phyloP scores from a whole-genome alignment of 2,329 filamentous ascomycete genomes.

The Talaromyces marneffei region DNA sequence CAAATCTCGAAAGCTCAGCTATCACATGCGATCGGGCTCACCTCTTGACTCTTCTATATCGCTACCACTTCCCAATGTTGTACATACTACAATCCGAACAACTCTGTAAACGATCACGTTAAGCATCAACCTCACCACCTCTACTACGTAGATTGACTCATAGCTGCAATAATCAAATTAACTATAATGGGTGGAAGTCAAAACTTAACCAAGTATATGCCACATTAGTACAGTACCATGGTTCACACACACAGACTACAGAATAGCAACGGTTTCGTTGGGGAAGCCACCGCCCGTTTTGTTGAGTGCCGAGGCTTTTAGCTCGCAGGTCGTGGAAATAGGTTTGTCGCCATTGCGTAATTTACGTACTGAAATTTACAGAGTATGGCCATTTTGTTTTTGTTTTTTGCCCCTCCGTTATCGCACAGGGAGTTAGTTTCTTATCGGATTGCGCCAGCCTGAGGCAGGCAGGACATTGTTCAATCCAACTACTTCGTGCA shows the following conservation, averaged over 20 bases:
- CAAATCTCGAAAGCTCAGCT: neutral
- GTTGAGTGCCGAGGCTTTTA: constrained; percentile 7
- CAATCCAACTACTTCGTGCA: too few relatives aligned
- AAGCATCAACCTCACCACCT: too few relatives aligned
- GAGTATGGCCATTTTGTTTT: neutral
- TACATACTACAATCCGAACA: too few relatives aligned
- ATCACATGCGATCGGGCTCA: neutral
- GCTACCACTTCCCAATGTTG: too few relatives aligned
- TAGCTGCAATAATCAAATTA: neutral
- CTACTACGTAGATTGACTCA: neutral
- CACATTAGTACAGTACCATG: neutral
- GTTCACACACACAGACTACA: neutral
- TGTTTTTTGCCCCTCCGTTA: constrained; percentile 7
- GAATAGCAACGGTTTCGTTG: neutral
- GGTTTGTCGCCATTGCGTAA: neutral
- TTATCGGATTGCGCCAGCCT: constrained; percentile 6
- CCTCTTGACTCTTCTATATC: too few relatives aligned
- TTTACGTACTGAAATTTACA: neutral
- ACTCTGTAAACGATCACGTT: neutral
- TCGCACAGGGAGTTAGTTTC: neutral
- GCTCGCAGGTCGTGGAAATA: constrained; percentile 1
- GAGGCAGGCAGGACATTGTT: neutral
- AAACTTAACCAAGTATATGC: neutral
- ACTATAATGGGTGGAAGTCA: too few relatives aligned
- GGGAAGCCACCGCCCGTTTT: constrained; percentile 7